Evolutionary conservation across 2,329 filamentous ascomycete genomes (phyloP).

Genomic region (Fusarium sp.): DNA sequence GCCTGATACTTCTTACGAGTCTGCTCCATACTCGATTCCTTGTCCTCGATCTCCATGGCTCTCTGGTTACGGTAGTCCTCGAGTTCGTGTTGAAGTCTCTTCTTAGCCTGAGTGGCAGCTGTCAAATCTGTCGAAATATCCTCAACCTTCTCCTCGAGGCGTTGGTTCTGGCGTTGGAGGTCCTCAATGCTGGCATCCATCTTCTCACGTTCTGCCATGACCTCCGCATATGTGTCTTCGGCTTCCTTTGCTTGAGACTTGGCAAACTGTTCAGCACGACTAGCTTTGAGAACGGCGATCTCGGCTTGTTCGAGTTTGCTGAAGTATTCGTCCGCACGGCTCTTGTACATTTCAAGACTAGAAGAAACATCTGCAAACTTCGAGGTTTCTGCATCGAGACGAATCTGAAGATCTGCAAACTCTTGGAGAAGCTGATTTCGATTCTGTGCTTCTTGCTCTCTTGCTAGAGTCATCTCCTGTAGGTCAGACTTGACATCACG

Average conservation of each 20-base stretch:
- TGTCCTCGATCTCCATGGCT: slow-evolving; percentile 96
- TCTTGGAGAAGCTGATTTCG: slow-evolving; percentile 90
- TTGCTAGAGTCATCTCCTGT: slow-evolving; percentile 78
- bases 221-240: slow-evolving; percentile 87
- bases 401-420: slow-evolving; percentile 92
- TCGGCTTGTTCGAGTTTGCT: slow-evolving; percentile 96
- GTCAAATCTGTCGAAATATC: slow-evolving; percentile 92
- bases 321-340: slow-evolving; percentile 94
- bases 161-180: slow-evolving; percentile 87
- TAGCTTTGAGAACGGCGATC: slow-evolving; percentile 92
- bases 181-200: slow-evolving; percentile 91
- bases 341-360: slow-evolving; percentile 89
- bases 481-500: slow-evolving; percentile 86
- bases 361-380: slow-evolving; percentile 85
- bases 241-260: slow-evolving; percentile 89
- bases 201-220: slow-evolving; percentile 91
- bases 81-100: slow-evolving; percentile 93
- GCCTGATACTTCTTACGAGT: slow-evolving; percentile 97
- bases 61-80: slow-evolving; percentile 96
- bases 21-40: slow-evolving; percentile 94
- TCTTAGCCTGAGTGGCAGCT: slow-evolving; percentile 86
- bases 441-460: slow-evolving; percentile 88
- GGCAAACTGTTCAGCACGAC: slow-evolving; percentile 91
- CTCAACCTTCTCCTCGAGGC: slow-evolving; percentile 89
- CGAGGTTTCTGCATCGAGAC: slow-evolving; percentile 87